phyloP scores from a whole-genome alignment of 257 asterid species.

The Plantago elongata region DNA sequence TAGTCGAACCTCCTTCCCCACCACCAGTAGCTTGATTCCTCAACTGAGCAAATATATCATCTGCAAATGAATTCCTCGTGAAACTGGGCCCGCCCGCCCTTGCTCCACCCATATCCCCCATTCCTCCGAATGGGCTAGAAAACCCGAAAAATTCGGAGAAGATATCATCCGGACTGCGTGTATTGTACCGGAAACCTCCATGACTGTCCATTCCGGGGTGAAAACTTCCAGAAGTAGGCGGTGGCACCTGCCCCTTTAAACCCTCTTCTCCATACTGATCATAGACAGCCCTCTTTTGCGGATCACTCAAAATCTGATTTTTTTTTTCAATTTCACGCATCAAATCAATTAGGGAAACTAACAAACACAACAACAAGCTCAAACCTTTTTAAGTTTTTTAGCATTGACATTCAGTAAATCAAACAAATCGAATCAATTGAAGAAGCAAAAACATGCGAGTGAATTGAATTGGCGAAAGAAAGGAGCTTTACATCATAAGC shows the following conservation, averaged over 20 bases:
- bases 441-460: background rate
- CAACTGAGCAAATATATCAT: constrained; percentile 43
- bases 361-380: too few relatives aligned
- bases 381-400: too few relatives aligned
- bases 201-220: constrained; percentile 32
- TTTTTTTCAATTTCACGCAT: background rate
- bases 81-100: constrained; percentile 35
- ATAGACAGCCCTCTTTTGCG: constrained; percentile 56
- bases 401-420: too few relatives aligned
- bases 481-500: constrained; percentile 55
- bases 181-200: constrained; percentile 43
- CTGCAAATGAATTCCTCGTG: constrained; percentile 41
- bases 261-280: constrained; percentile 72
- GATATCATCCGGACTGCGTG: constrained; percentile 57
- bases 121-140: constrained; percentile 44
- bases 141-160: constrained; percentile 53
- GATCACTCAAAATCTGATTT: constrained; percentile 60
- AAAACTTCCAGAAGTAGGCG: constrained; percentile 44
- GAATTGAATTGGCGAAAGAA: background rate
- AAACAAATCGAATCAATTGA: background rate
- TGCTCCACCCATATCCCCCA: constrained; percentile 52
- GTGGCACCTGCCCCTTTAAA: constrained; percentile 55
- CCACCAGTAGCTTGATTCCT: constrained; percentile 33
- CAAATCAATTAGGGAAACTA: background rate
- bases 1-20: constrained; percentile 36